Conservation (phyloP, 2,329 filamentous ascomycete genomes). For the Didymella exigua region DNA sequence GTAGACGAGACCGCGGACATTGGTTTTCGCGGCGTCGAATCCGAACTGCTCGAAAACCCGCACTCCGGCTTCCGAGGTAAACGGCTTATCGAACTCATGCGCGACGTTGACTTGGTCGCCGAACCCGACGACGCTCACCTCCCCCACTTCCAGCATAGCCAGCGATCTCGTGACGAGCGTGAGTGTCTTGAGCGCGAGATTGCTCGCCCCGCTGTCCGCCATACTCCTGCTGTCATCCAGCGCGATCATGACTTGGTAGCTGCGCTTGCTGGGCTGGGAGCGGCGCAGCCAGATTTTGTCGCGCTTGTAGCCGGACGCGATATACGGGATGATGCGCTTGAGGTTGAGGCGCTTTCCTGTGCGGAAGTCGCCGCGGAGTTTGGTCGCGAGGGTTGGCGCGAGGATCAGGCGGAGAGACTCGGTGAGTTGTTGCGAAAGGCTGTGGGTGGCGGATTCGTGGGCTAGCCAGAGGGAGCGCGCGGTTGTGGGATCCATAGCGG, state of each 20-base stretch:
- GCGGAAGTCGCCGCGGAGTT: slow-evolving; percentile 93
- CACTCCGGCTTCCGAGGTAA: slow-evolving; percentile 81
- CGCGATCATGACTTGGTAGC: slow-evolving; percentile 96
- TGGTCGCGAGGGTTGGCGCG: slow-evolving; percentile 90
- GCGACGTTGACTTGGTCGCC: slow-evolving; percentile 82
- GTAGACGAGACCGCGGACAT: slow-evolving; percentile 78
- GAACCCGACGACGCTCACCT: slow-evolving; percentile 90
- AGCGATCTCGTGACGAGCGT: slow-evolving; percentile 88
- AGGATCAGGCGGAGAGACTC: slow-evolving; percentile 96
- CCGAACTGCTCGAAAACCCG: slow-evolving; percentile 82
- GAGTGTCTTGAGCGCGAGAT: slow-evolving; percentile 89
- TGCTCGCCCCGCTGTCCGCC: slow-evolving; percentile 78
- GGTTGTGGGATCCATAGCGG: slow-evolving; percentile 55
- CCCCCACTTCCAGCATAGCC: slow-evolving; percentile 90
- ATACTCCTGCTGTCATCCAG: slow-evolving; percentile 96
- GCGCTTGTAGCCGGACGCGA: slow-evolving; percentile 95
- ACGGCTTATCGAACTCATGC: slow-evolving; percentile 82
- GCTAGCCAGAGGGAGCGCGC: slow-evolving; percentile 81
- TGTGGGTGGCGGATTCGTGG: slow-evolving; percentile 83
- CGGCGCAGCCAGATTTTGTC: slow-evolving; percentile 99
- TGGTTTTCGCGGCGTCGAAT: slow-evolving; percentile 84
- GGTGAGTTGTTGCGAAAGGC: slow-evolving; percentile 85
- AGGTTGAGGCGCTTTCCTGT: slow-evolving; percentile 98
- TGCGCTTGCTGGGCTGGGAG: slow-evolving; percentile 86
- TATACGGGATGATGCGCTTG: slow-evolving; percentile 99